These are phyloP conservation scores for Nakataea oryzae DNA, from an alignment of 2,329 filamentous ascomycete genomes.

Conservation along the genomic window DNA sequence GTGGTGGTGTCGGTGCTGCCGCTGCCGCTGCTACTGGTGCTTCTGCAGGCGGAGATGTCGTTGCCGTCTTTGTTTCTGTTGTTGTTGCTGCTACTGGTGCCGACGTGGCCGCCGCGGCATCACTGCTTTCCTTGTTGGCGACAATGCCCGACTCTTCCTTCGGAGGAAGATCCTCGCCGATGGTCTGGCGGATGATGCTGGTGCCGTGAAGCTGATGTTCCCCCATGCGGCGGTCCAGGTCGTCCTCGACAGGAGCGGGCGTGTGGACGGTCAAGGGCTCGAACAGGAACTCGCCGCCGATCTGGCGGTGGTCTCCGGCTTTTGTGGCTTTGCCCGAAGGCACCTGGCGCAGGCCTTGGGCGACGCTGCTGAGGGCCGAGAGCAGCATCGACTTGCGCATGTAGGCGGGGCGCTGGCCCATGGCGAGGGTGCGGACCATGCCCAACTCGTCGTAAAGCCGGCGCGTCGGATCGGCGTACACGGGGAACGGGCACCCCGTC, in stretches of 20 bases:
- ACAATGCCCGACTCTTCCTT: background rate
- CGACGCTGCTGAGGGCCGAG: slow-evolving; percentile 38
- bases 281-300: slow-evolving; percentile 73
- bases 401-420: slow-evolving; percentile 55
- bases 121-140: background rate
- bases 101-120: slow-evolving; percentile 2
- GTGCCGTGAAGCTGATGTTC: slow-evolving; percentile 1
- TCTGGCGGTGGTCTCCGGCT: slow-evolving; percentile 56
- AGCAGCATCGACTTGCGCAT: slow-evolving; percentile 44
- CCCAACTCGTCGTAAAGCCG: slow-evolving; percentile 56
- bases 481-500: slow-evolving; percentile 58
- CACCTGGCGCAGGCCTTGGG: slow-evolving; percentile 50
- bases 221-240: slow-evolving; percentile 19
- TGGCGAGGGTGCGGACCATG: slow-evolving; percentile 53
- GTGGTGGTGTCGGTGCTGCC: background rate
- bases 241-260: slow-evolving; percentile 16
- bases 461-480: slow-evolving; percentile 65
- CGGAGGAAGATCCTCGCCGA: slow-evolving; percentile 4
- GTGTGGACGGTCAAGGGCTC: slow-evolving; percentile 40
- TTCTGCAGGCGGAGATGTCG: background rate
- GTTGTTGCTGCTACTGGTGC: background rate
- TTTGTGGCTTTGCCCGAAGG: slow-evolving; percentile 47
- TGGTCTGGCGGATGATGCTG: slow-evolving; percentile 3
- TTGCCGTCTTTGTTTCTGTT: background rate
- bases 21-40: background rate